Evolutionary conservation across 1,139 yeast genomes (phyloP).

Genomic region (Zygosaccharomyces pseudobailii): DNA sequence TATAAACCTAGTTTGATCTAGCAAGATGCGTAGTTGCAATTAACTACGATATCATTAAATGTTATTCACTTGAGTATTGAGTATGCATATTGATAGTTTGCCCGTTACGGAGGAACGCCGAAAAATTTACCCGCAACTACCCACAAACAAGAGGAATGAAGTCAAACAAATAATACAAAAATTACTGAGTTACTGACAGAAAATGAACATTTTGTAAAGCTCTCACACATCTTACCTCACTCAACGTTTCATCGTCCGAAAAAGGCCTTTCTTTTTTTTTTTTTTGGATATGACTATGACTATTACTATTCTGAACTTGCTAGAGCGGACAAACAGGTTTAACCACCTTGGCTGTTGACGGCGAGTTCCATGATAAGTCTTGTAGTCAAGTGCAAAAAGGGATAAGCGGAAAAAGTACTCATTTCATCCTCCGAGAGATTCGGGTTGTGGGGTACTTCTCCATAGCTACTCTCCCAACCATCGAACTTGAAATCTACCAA

Average conservation of each 20-base stretch:
- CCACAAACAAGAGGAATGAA: neutral
- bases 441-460: conserved; percentile 33
- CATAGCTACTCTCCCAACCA: conserved; percentile 71
- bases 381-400: conserved; percentile 89
- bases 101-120: conserved; percentile 1
- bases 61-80: neutral
- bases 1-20: neutral
- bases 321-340: neutral
- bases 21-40: neutral
- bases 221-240: too few relatives aligned
- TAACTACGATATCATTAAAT: neutral
- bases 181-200: too few relatives aligned
- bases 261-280: neutral
- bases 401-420: conserved; percentile 87
- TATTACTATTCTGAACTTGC: neutral
- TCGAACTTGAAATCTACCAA: conserved; percentile 96
- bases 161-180: neutral
- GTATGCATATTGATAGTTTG: conserved; percentile 2
- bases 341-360: conserved; percentile 60
- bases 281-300: neutral
- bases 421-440: conserved; percentile 55
- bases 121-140: conserved; percentile 1
- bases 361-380: conserved; percentile 94
- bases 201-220: too few relatives aligned
- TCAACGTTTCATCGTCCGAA: too few relatives aligned